Evolutionary conservation across 768 basidiomycete genomes (phyloP), one percentile per base, ranked within the genome.

Genomic region (Dictyophora rubrovolvata): DNA sequence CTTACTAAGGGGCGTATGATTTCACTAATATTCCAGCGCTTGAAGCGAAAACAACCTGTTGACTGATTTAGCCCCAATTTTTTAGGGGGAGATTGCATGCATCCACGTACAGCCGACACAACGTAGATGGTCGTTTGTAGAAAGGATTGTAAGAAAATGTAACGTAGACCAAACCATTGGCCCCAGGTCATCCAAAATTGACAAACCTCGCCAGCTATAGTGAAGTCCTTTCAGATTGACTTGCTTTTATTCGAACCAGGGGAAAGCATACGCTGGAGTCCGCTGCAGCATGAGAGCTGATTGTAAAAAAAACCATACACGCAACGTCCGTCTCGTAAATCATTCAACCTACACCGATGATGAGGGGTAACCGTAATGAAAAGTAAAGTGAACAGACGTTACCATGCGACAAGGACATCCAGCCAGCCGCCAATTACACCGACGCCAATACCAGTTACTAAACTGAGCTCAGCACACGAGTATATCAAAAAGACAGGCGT

Each of bases 321-420:
- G 66, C 86, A 88, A 33, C 79, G 76, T 8, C 86, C 86, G 68
- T 85, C 83, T 2, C 84, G 78, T 42, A 88, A 68, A 65, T 87
- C 86, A 22, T 79, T 80, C 56, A 88, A 69, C 86, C 86, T 86
- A 54, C n/a, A n/a, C 37, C 33, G 16, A 12, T 18, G 28, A 21
- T 60, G 18, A 23, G 17, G 22, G 22, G 53, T 54, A 46, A 12
- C n/a, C 23, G 21, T 51, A 3, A 1, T 22, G 18, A 53, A 14
- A 11, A 10, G 17, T 9, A 22, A 6, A 11, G 17, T 1, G 17
- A 60, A 18, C 10, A 2, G 42, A 47, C 14, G 74, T 52, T 67
- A 86, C 86, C 86, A 88, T 71, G 81, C 82, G 8, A 87, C 86
- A 42, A 87, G 71, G 7, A 88, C 79, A 70, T 88, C 86, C 59